Base-by-base conservation (phyloP, 208 protist genomes). In the Strigomonas galati region DNA sequence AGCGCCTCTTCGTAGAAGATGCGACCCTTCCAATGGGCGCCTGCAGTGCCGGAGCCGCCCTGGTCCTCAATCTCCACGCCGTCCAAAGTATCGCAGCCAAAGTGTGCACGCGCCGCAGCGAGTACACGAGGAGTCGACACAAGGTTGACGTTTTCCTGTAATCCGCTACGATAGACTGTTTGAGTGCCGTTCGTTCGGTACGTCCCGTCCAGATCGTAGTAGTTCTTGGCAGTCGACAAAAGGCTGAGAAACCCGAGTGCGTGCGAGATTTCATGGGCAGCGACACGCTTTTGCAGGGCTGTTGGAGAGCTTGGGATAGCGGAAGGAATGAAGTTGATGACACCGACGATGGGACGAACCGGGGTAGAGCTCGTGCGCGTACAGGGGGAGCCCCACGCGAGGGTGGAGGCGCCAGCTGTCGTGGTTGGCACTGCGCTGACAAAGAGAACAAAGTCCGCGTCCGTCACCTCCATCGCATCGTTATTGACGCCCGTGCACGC, bases 11-110 rank as follows among this genome's bases (percentile, higher is more conserved):
- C 55, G 54, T 70, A 78, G 0, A 90, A 68, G 63, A 91, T 76
- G 44, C 81, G 71, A 31, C 84, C 79, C 40, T 91, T 85, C 81
- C 84, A 87, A 62, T 91, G 84, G 19, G 81, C 84, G 10, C 69
- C 68, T 3, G 58, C 57, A 7, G 81, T 91, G n/a, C 84, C 78
- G 24, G n/a, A 15, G 23, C 67, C 75, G 17, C 81, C 84, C 24
- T 35, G 32, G 56, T 85, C 76, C 57, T 87, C 84, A 37, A 91
- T 62, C 67, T 84, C 81, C 7, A 91, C 75, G 30, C 84, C 84
- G 31, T 82, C 78, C 48, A 87, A 62, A 1, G 54, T 74, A 31
- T 58, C 55, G 56, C 81, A 91, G 32, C 66, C 72, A 75, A 85
- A 91, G 65, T 85, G 71, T 40, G 52, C 64, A 0, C 72, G 67